phyloP scores from a whole-genome alignment of 2,329 filamentous ascomycete species.

The Rhynchosporium agropyri region DNA sequence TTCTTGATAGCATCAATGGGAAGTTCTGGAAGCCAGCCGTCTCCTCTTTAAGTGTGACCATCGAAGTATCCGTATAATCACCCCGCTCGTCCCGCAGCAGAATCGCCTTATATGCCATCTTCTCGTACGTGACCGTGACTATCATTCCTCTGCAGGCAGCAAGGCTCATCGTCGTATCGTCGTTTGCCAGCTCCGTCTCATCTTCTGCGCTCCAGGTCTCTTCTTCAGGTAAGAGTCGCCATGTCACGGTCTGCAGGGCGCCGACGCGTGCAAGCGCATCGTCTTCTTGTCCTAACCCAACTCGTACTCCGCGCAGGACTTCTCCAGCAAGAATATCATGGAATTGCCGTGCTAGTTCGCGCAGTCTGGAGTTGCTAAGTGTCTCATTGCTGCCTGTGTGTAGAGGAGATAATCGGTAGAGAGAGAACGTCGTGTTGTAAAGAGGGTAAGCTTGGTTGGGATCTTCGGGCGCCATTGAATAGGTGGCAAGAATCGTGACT shows the following conservation, averaged over 20 bases:
- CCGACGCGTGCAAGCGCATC: conserved; percentile 44
- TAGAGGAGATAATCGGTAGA: conserved; percentile 51
- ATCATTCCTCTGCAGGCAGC: conserved; percentile 33
- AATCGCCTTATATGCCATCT: conserved; percentile 37
- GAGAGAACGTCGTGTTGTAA: conserved; percentile 49
- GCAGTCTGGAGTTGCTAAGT: conserved; percentile 42
- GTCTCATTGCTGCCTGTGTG: conserved; percentile 44
- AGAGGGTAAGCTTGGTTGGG: conserved; percentile 44
- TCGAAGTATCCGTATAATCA: conserved; percentile 24
- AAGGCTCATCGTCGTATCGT: conserved; percentile 29
- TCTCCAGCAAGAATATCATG: conserved; percentile 50
- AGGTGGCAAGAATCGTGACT: too few species aligned
- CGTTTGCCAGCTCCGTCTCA: conserved; percentile 26
- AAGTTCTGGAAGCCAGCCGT: conserved; percentile 45
- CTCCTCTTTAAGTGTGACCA: conserved; percentile 20
- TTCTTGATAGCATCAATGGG: conserved; percentile 49
- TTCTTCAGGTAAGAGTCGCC: conserved; percentile 47
- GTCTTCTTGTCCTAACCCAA: conserved; percentile 45
- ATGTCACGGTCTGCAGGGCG: conserved; percentile 47
- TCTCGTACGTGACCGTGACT: conserved; percentile 40
- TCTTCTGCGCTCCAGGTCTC: conserved; percentile 39
- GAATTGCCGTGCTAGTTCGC: conserved; percentile 46
- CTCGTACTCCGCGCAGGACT: conserved; percentile 49
- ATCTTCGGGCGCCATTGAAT: conserved; percentile 27
- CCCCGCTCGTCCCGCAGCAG: conserved; percentile 30